Evolutionary conservation across 306 rosid species (phyloP), one percentile per base, ranked within the genome.

Genomic region (Acacia acuminata): DNA sequence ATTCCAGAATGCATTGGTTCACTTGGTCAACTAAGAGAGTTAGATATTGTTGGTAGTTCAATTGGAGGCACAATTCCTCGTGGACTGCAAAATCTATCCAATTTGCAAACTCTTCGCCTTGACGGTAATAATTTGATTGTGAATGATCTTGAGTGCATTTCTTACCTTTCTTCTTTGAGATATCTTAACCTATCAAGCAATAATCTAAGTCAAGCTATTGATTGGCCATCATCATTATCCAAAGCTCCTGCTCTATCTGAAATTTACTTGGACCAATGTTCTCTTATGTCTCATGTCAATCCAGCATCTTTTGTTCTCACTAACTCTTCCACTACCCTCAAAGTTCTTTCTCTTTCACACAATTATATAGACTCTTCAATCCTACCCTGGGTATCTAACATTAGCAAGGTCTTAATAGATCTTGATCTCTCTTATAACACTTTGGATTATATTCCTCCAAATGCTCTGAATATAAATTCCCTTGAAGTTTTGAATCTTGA

Each of bases 251-350:
- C 13, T 67, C 50, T 87, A 0, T 0, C 1, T 3, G 32, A 6
- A 1, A 78, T 84, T 22, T 0, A 4, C 0, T 36, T 84, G 48
- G 0, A 0, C 0, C 0, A 0, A 0, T 84, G 84, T 60, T 15
- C 0, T 3, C 76, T 87, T 0, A 58, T 9, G 30, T 58, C 60
- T 13, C 56, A 78, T 25, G 40, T 75, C 17, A 47, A 25, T 38
- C 50, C 13, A 20, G 10, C 32, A n/a, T 53, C 65, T 51, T 42
- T 75, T 40, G 15, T 25, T 32, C 58, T 7, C 3, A 4, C 30
- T 5, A 85, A 85, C 51, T 58, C 76, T 69, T 87, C 88, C 10
- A 63, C 66, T 20, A 43, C n/a, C 32, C 77, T 84, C 0, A 4
- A 10, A 27, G 1, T 1, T 22, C 77, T 87, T 3, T 0, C 1